phyloP scores from a whole-genome alignment of 2,329 filamentous ascomycete species.

The Aspergillus sp. region DNA sequence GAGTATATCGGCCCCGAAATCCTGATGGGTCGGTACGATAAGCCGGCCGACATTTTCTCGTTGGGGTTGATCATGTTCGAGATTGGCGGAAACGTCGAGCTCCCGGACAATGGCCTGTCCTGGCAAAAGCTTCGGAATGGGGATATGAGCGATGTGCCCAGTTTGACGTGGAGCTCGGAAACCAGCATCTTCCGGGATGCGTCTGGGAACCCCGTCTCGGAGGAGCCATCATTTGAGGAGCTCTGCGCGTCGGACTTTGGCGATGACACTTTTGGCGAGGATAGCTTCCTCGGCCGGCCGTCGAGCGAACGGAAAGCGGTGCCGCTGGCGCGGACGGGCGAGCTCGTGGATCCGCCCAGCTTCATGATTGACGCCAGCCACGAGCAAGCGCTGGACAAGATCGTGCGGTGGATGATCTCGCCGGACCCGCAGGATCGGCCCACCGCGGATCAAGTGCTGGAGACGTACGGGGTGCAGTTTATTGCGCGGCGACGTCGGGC shows the following conservation, averaged over 20 bases:
- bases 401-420: slow-evolving; percentile 85
- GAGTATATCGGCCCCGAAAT: slow-evolving; percentile 96
- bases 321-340: slow-evolving; percentile 47
- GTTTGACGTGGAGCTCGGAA: slow-evolving; percentile 74
- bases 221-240: slow-evolving; percentile 43
- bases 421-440: slow-evolving; percentile 73
- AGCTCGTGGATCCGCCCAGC: slow-evolving; percentile 67
- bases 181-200: slow-evolving; percentile 71
- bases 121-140: slow-evolving; percentile 89
- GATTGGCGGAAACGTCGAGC: slow-evolving; percentile 87
- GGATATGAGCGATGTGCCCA: slow-evolving; percentile 84
- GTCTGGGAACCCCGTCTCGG: slow-evolving; percentile 63
- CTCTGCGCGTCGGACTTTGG: slow-evolving; percentile 43
- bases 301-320: slow-evolving; percentile 22
- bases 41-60: slow-evolving; percentile 89
- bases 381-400: slow-evolving; percentile 71
- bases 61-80: slow-evolving; percentile 93
- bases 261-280: slow-evolving; percentile 43
- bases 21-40: slow-evolving; percentile 79
- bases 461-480: slow-evolving; percentile 74
- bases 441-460: slow-evolving; percentile 68
- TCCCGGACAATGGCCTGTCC: slow-evolving; percentile 86
- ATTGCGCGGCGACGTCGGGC: slow-evolving; percentile 72
- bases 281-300: slow-evolving; percentile 30
- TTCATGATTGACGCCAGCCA: slow-evolving; percentile 84